phyloP scores from a whole-genome alignment of 2,329 filamentous ascomycete genomes.

The Sporothrix protearum region DNA sequence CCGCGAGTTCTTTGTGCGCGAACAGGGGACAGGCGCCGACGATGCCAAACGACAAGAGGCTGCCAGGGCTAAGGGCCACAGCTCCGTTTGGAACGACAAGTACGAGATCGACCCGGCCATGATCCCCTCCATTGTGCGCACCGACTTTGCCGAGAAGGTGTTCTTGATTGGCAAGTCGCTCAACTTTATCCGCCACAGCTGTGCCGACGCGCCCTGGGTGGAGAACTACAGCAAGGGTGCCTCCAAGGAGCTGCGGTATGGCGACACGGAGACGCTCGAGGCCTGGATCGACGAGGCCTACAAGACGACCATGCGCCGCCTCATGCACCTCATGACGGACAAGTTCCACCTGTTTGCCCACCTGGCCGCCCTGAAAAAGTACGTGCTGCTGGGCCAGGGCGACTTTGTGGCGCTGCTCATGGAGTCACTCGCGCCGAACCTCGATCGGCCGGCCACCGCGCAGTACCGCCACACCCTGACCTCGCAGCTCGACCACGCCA shows the following conservation, averaged over 20 bases:
- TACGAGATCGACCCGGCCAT: slow-evolving; percentile 81
- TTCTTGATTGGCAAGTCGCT: slow-evolving; percentile 96
- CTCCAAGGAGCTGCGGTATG: slow-evolving; percentile 87
- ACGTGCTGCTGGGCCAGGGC: slow-evolving; percentile 88
- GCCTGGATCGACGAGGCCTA: slow-evolving; percentile 95
- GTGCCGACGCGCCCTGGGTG: slow-evolving; percentile 90
- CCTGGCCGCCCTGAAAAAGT: slow-evolving; percentile 85
- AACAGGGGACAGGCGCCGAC: slow-evolving; percentile 60
- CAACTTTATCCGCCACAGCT: slow-evolving; percentile 96
- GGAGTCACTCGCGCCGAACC: slow-evolving; percentile 89
- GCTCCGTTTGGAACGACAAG: slow-evolving; percentile 97
- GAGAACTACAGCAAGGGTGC: slow-evolving; percentile 90
- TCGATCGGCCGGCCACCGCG: slow-evolving; percentile 91
- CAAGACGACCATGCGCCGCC: slow-evolving; percentile 93
- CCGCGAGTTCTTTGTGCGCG: slow-evolving; percentile 88
- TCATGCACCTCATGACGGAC: slow-evolving; percentile 88
- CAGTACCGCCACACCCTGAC: slow-evolving; percentile 96
- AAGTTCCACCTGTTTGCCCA: slow-evolving; percentile 96
- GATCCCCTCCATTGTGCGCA: slow-evolving; percentile 89
- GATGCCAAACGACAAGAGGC: slow-evolving; percentile 40
- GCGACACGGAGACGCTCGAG: slow-evolving; percentile 87
- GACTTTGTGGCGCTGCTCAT: slow-evolving; percentile 97
- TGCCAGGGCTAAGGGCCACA: slow-evolving; percentile 59
- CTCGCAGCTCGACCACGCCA: slow-evolving; percentile 95
- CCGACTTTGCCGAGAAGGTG: slow-evolving; percentile 92